Conservation (phyloP, 306 rosid species). For the Castanea mollissima region DNA sequence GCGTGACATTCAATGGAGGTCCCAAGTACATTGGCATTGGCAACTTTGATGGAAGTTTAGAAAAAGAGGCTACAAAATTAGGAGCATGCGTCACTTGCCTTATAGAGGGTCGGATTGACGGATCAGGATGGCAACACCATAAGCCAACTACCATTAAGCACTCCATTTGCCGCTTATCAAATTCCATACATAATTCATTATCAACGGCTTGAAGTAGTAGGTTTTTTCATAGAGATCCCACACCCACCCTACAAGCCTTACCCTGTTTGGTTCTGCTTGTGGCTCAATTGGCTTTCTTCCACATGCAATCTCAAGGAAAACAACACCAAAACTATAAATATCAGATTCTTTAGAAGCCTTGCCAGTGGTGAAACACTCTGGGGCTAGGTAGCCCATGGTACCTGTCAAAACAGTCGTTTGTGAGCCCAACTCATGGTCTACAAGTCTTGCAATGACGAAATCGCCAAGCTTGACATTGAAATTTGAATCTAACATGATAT, state of each 20-base stretch:
- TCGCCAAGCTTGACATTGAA: constrained; percentile 44
- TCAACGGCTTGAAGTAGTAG: too few relatives aligned
- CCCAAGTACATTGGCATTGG: neutral
- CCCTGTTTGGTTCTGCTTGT: constrained; percentile 19
- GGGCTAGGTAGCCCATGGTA: too few relatives aligned
- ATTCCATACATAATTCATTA: too few relatives aligned
- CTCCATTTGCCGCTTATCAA: too few relatives aligned
- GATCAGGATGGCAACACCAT: too few relatives aligned
- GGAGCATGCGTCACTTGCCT: constrained; percentile 33
- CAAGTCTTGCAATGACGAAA: constrained; percentile 37
- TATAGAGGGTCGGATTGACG: constrained; percentile 20
- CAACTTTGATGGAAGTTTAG: too few relatives aligned
- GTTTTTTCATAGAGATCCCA: too few relatives aligned
- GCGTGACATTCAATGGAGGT: neutral
- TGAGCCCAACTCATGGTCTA: constrained; percentile 33
- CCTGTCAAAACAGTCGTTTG: constrained; percentile 38
- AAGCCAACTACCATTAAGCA: too few relatives aligned
- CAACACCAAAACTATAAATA: constrained; percentile 40
- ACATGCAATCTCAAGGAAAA: constrained; percentile 31
- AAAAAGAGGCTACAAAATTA: constrained; percentile 17
- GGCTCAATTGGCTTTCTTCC: constrained; percentile 32
- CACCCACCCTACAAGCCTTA: neutral
- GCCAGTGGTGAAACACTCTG: too few relatives aligned
- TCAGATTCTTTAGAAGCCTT: too few relatives aligned
- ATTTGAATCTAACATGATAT: neutral